Percentiles rank a stretch among this genome's conserved stretches.
phyloP scores from a whole-genome alignment of 768 basidiomycete species.

The Nidula microcarpa region DNA sequence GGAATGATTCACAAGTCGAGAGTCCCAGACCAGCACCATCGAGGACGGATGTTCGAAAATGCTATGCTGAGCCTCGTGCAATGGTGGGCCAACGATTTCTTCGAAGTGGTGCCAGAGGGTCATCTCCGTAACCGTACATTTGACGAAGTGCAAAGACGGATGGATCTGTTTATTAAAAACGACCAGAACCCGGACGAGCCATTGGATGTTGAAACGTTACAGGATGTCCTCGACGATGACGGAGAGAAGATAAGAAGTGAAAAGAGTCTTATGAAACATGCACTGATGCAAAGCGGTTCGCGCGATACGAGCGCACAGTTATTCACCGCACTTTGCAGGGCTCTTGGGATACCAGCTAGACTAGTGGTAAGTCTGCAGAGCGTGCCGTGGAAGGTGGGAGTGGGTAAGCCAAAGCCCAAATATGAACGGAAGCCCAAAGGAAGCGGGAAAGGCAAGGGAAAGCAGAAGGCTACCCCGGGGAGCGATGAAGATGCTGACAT shows the following conservation, averaged over 20 bases:
- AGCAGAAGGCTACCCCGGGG: constrained; percentile 20
- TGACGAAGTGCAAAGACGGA: constrained; percentile 58
- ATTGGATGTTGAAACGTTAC: constrained; percentile 38
- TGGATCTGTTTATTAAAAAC: constrained; percentile 26
- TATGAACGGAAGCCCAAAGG: constrained; percentile 33
- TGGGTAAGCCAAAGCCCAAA: constrained; percentile 52
- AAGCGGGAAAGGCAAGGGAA: constrained; percentile 32
- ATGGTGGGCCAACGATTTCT: constrained; percentile 84
- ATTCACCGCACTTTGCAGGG: constrained; percentile 87
- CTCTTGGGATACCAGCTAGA: constrained; percentile 80
- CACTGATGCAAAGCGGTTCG: constrained; percentile 73
- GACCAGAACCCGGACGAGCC: constrained; percentile 18
- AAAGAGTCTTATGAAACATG: constrained; percentile 94
- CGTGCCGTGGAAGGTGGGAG: constrained; percentile 80
- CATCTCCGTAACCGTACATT: constrained; percentile 77
- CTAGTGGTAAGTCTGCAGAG: constrained; percentile 89
- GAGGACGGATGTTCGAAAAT: constrained; percentile 85
- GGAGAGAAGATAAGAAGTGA: constrained; percentile 68
- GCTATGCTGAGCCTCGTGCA: constrained; percentile 68
- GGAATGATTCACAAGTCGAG: constrained; percentile 76
- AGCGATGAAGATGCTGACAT: constrained; percentile 20
- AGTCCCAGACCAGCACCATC: constrained; percentile 74
- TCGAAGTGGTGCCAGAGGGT: constrained; percentile 56
- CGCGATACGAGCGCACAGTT: constrained; percentile 87
- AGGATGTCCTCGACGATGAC: constrained; percentile 47